These are phyloP conservation scores for Hibiscus mutabilis DNA, from an alignment of 345 rosid species.

Conservation along the genomic window DNA sequence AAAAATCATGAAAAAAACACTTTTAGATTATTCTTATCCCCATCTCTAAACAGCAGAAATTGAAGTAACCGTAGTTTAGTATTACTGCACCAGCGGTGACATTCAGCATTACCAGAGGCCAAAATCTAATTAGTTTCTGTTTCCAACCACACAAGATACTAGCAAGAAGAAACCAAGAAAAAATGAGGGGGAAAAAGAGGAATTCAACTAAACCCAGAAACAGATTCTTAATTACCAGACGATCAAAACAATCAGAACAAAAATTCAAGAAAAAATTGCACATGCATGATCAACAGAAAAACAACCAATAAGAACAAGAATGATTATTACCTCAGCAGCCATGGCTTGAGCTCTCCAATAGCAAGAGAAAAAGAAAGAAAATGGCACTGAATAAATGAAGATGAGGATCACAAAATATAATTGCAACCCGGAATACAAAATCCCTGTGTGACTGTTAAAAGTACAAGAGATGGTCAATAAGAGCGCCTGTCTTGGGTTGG, in stretches of 20 bases:
- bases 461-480: neutral
- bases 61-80: no score
- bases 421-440: neutral
- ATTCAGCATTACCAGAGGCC: neutral
- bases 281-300: neutral
- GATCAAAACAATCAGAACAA: neutral
- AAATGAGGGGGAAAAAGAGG: neutral
- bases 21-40: neutral
- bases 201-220: constrained; percentile 4
- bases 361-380: neutral
- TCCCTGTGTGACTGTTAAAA: neutral
- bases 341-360: constrained; percentile 11
- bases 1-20: neutral
- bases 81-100: neutral
- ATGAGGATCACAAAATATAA: constrained; percentile 2
- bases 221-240: neutral
- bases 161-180: constrained; percentile 5
- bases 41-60: neutral
- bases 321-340: constrained; percentile 28
- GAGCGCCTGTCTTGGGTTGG: constrained; percentile 4
- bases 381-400: neutral
- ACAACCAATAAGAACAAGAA: neutral
- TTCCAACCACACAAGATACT: neutral
- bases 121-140: neutral
- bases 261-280: neutral